phyloP scores from a whole-genome alignment of 2,329 filamentous ascomycete species.

The Fusarium sp. region DNA sequence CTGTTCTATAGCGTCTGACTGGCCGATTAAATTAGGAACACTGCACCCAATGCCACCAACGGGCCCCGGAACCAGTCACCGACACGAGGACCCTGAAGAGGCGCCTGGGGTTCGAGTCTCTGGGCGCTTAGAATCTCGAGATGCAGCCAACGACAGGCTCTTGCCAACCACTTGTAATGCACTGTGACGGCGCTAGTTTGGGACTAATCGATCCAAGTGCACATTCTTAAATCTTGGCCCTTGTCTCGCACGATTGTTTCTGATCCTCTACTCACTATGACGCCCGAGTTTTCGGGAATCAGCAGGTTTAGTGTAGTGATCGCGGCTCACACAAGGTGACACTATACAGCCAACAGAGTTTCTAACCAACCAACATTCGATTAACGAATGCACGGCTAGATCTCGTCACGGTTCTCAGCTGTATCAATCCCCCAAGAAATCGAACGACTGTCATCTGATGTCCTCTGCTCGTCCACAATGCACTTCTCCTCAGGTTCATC shows the following conservation, averaged over 20 bases:
- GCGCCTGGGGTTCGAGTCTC: conserved; percentile 15
- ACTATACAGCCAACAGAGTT: background rate
- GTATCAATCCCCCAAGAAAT: conserved; percentile 14
- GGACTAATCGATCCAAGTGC: conserved; percentile 10
- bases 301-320: background rate
- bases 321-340: conserved; percentile 1
- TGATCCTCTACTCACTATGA: background rate
- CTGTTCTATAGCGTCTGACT: conserved; percentile 29
- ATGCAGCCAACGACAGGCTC: conserved; percentile 32
- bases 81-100: conserved; percentile 12
- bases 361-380: background rate
- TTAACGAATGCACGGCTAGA: conserved; percentile 9
- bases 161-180: conserved; percentile 31
- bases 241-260: background rate
- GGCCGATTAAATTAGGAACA: conserved; percentile 43
- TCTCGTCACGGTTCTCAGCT: conserved; percentile 16
- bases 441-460: conserved; percentile 34
- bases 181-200: conserved; percentile 41
- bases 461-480: background rate
- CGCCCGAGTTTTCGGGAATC: conserved; percentile 13
- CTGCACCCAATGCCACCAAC: conserved; percentile 32
- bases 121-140: conserved; percentile 37
- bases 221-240: conserved; percentile 2
- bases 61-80: background rate
- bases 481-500: background rate